phyloP scores from a whole-genome alignment of 768 basidiomycete genomes.

The Leucocoprinus leucothites region DNA sequence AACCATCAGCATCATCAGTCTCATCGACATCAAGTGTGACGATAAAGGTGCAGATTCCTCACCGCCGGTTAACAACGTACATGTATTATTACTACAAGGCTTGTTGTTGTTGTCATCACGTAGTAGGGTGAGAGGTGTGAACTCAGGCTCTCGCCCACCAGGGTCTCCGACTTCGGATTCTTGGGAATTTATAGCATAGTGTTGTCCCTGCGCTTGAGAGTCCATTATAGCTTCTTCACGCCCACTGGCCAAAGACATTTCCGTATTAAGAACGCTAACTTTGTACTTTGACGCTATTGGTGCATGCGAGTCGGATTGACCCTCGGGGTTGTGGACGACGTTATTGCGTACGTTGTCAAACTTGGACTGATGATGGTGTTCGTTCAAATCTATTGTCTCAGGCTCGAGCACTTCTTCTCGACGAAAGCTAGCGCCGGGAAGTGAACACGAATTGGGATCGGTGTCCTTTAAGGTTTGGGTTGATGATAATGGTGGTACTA shows the following conservation, averaged over 20 bases:
- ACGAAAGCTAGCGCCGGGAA: too few species aligned
- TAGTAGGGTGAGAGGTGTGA: background rate
- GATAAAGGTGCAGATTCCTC: background rate
- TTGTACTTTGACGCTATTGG: background rate
- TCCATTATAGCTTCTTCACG: background rate
- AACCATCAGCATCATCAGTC: too few species aligned
- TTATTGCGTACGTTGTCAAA: background rate
- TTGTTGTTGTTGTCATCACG: background rate
- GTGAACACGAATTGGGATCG: too few species aligned
- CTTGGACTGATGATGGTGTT: background rate
- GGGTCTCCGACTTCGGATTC: conserved; percentile 14
- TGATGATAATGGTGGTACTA: too few species aligned
- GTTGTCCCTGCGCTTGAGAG: conserved; percentile 6
- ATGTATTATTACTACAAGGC: too few species aligned
- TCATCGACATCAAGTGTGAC: background rate
- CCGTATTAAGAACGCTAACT: background rate
- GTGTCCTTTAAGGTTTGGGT: too few species aligned
- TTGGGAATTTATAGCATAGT: background rate
- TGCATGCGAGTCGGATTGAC: background rate
- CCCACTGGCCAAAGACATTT: background rate
- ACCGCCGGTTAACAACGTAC: conserved; percentile 1
- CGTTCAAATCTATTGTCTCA: background rate
- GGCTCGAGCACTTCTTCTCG: background rate
- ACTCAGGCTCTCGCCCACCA: background rate
- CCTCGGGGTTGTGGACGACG: background rate